Percentiles rank a stretch among this genome's conserved stretches.
These are phyloP conservation scores for Eucalyptus tenuipes DNA, from an alignment of 345 rosid species.

Conservation along the genomic window DNA sequence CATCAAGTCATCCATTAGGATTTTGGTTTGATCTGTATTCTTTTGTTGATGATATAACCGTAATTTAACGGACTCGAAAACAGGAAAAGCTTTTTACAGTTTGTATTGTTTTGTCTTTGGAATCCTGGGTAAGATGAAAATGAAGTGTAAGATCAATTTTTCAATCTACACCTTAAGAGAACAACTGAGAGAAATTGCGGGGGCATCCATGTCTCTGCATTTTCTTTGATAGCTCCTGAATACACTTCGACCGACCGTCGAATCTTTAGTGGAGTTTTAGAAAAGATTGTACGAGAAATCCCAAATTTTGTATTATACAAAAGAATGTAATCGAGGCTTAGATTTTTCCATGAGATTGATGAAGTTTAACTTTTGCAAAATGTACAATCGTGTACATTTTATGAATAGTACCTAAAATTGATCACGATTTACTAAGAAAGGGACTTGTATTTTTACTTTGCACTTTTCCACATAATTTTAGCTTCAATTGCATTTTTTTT, in stretches of 20 bases:
- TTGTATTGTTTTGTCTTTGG: background rate
- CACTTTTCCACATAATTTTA: background rate
- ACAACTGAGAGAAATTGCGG: background rate
- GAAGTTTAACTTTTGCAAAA: background rate
- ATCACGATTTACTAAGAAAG: background rate
- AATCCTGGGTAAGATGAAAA: background rate
- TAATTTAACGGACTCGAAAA: background rate
- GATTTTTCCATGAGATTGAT: background rate
- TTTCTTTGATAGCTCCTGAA: background rate
- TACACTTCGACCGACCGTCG: background rate
- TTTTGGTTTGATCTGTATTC: constrained; percentile 13
- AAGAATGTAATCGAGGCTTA: background rate
- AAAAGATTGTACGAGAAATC: background rate
- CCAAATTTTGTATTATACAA: background rate
- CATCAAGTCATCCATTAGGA: constrained; percentile 27
- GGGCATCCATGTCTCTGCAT: background rate
- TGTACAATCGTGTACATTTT: background rate
- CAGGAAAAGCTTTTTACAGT: background rate
- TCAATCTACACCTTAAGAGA: background rate
- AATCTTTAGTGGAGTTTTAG: background rate
- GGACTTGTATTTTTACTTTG: background rate
- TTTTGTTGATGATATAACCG: background rate
- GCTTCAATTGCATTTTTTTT: background rate
- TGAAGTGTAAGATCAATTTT: background rate
- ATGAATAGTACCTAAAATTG: background rate